Percentiles rank a stretch among this genome's conserved stretches.
phyloP scores from a whole-genome alignment of 805 yeast species.

The Sugiyamaella valdiviana region DNA sequence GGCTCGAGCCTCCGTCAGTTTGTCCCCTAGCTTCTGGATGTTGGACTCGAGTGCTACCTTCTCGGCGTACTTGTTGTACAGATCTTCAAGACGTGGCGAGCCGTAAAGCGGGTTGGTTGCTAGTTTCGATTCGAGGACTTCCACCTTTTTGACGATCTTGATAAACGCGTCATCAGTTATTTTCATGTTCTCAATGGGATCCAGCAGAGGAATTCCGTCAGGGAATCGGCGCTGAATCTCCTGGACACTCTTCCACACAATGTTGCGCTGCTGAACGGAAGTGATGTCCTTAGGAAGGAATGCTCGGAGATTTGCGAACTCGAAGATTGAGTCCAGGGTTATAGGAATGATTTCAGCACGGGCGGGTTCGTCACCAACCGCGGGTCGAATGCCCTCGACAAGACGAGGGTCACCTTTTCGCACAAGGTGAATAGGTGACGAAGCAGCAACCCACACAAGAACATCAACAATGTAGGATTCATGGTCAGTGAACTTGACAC shows the following conservation, averaged over 20 bases:
- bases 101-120: slow-evolving; percentile 56
- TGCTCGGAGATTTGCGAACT: slow-evolving; percentile 74
- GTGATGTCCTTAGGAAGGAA: slow-evolving; percentile 69
- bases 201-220: slow-evolving; percentile 85
- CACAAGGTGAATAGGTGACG: slow-evolving; percentile 69
- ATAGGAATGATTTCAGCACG: slow-evolving; percentile 78
- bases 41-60: slow-evolving; percentile 58
- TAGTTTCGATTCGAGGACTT: slow-evolving; percentile 71
- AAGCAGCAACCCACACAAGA: slow-evolving; percentile 65
- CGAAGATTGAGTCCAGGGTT: slow-evolving; percentile 67
- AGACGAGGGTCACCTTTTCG: slow-evolving; percentile 72
- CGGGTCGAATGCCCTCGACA: slow-evolving; percentile 86
- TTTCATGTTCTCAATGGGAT: slow-evolving; percentile 89
- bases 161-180: slow-evolving; percentile 74
- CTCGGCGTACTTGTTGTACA: slow-evolving; percentile 57
- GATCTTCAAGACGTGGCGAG: slow-evolving; percentile 46
- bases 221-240: slow-evolving; percentile 82
- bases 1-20: slow-evolving; percentile 78
- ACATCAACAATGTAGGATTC: slow-evolving; percentile 86
- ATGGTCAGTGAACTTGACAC: slow-evolving; percentile 61
- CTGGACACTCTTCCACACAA: slow-evolving; percentile 60
- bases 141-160: slow-evolving; percentile 65
- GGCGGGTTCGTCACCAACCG: slow-evolving; percentile 62
- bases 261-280: slow-evolving; percentile 39
- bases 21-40: slow-evolving; percentile 53